phyloP scores from a whole-genome alignment of 805 yeast species.

The Saturnispora besseyi region DNA sequence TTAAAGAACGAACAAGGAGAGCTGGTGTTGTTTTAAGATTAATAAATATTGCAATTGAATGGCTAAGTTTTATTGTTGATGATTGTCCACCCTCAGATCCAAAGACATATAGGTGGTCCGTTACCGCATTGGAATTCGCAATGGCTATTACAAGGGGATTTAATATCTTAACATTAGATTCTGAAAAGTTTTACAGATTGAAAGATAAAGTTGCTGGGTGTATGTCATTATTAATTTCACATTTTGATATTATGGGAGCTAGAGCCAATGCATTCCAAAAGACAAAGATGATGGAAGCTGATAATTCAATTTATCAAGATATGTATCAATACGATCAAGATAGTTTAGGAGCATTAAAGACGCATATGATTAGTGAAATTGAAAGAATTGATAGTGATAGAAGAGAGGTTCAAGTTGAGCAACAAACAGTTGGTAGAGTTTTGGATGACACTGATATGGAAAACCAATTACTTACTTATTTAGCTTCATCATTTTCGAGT shows the following conservation, averaged over 20 bases:
- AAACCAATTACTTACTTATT: slow-evolving; percentile 73
- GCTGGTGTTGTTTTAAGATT: slow-evolving; percentile 62
- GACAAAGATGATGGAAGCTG: slow-evolving; percentile 44
- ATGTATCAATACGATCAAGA: slow-evolving; percentile 46
- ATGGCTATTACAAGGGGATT: slow-evolving; percentile 90
- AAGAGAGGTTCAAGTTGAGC: slow-evolving; percentile 33
- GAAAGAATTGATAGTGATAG: slow-evolving; percentile 52
- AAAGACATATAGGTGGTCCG: slow-evolving; percentile 93
- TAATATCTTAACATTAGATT: slow-evolving; percentile 71
- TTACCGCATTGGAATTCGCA: slow-evolving; percentile 88
- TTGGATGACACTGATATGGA: slow-evolving; percentile 81
- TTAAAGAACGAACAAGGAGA: slow-evolving; percentile 34
- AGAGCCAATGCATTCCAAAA: slow-evolving; percentile 67
- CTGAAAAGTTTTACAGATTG: slow-evolving; percentile 63
- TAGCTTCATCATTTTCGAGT: slow-evolving; percentile 83
- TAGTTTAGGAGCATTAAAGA: slow-evolving; percentile 48
- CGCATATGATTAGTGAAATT: slow-evolving; percentile 60
- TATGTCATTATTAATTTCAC: slow-evolving; percentile 87
- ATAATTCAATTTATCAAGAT: slow-evolving; percentile 41
- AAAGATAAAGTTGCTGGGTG: slow-evolving; percentile 86
- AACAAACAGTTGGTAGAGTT: slow-evolving; percentile 70
- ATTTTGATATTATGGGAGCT: slow-evolving; percentile 98
- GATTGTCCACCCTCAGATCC: slow-evolving; percentile 91
- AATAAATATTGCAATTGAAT: slow-evolving; percentile 69
- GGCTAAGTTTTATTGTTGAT: slow-evolving; percentile 90